These are phyloP conservation scores for Hyaloscypha bicolor DNA, from an alignment of 495 filamentous ascomycete genomes.

Conservation along the genomic window DNA sequence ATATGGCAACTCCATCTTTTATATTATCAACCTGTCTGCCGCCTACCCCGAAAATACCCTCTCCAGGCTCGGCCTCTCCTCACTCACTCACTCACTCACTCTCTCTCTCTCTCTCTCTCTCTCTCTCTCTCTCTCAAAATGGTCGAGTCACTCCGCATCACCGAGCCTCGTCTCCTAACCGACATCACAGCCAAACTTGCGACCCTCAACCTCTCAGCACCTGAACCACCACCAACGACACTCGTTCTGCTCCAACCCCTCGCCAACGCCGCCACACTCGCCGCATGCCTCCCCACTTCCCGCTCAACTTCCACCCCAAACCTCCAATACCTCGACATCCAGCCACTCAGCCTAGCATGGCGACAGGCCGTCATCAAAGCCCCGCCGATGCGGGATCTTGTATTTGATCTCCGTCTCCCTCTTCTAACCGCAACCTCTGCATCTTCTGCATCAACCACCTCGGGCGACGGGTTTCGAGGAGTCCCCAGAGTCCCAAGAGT, in stretches of 20 bases:
- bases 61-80: not conserved
- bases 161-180: not conserved
- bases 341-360: not conserved
- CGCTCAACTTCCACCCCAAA: not conserved
- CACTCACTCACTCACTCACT: not conserved
- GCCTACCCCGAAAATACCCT: no score
- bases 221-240: not conserved
- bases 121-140: not conserved
- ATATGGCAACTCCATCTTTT: no score
- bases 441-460: no score
- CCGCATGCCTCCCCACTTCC: not conserved
- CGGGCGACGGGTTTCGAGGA: no score
- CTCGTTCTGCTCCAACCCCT: conserved; percentile 3
- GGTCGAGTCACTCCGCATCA: not conserved
- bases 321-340: not conserved
- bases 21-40: no score
- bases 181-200: not conserved
- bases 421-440: no score
- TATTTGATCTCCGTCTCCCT: not conserved
- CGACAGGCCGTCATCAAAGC: not conserved
- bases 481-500: no score
- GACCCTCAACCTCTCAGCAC: not conserved
- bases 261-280: not conserved
- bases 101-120: no score
- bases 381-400: not conserved